Percentiles rank a stretch among this genome's conserved stretches.
phyloP scores from a whole-genome alignment of 306 rosid species.

The Geum urbanum region DNA sequence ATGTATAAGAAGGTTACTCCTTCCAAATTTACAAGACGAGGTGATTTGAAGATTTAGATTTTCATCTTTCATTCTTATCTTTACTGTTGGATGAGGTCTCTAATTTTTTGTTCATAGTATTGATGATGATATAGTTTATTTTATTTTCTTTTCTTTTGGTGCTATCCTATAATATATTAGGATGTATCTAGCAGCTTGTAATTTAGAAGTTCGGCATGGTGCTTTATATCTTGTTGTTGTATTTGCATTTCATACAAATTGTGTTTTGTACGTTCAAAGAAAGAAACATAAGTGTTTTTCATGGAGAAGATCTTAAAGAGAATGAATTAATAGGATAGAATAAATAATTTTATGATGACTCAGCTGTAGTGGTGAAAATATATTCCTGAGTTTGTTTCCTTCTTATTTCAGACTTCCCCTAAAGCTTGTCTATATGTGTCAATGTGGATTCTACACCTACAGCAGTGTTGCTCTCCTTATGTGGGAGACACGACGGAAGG shows the following conservation, averaged over 20 bases:
- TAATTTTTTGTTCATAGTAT: background rate
- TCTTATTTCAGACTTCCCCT: slow-evolving; percentile 59
- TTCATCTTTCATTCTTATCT: background rate
- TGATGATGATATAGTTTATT: background rate
- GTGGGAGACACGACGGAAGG: slow-evolving; percentile 98
- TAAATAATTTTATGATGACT: background rate
- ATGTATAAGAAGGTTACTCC: background rate
- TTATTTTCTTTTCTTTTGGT: background rate
- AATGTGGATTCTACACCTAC: slow-evolving; percentile 89
- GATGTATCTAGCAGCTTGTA: background rate
- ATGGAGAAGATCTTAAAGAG: background rate
- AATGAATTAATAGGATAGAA: background rate
- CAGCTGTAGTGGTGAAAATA: slow-evolving; percentile 4
- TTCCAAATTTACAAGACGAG: background rate
- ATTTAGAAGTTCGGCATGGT: background rate
- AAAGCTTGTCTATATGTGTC: slow-evolving; percentile 72
- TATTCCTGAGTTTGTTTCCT: slow-evolving; percentile 28
- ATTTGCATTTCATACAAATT: background rate
- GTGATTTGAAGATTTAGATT: background rate
- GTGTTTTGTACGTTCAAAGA: background rate
- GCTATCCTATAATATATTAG: background rate
- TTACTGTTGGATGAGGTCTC: background rate
- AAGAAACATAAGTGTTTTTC: background rate
- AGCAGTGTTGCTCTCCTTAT: slow-evolving; percentile 83
- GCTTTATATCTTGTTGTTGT: background rate